Evolutionary conservation across 306 rosid species (phyloP).

Genomic region (Trichosanthes truncata): DNA sequence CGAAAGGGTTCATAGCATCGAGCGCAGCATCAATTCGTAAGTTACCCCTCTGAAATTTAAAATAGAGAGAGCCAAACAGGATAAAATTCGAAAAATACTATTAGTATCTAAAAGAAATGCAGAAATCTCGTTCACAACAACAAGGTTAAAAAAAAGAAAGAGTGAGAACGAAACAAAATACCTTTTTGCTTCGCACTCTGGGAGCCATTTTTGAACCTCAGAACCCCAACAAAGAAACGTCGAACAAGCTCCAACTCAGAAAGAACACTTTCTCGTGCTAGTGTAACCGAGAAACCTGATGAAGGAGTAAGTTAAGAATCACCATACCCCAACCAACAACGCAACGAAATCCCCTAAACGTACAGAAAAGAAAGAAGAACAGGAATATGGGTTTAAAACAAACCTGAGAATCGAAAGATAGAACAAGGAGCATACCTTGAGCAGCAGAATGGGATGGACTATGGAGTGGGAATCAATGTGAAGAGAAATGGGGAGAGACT

Average conservation of each 20-base stretch:
- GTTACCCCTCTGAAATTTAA: constrained; percentile 8
- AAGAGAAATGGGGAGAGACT: neutral
- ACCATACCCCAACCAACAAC: neutral
- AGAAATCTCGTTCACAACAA: neutral
- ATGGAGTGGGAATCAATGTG: neutral
- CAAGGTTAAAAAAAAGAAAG: neutral
- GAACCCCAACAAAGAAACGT: neutral
- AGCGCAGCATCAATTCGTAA: constrained; percentile 49
- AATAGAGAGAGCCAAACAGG: neutral
- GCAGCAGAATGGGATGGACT: neutral
- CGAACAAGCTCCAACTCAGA: neutral
- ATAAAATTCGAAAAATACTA: neutral
- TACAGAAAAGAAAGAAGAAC: neutral
- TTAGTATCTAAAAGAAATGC: neutral
- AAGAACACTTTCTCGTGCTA: neutral
- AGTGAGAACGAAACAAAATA: neutral
- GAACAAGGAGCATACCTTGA: neutral
- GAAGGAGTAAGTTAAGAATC: neutral
- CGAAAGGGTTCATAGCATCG: constrained; percentile 36
- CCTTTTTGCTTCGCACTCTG: constrained; percentile 12
- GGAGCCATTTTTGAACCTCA: constrained; percentile 16
- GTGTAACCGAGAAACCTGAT: neutral
- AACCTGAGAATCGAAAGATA: neutral
- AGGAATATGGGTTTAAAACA: neutral
- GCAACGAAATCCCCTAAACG: neutral